phyloP scores from a whole-genome alignment of 2,329 filamentous ascomycete genomes.

The Nemania bipapillata region DNA sequence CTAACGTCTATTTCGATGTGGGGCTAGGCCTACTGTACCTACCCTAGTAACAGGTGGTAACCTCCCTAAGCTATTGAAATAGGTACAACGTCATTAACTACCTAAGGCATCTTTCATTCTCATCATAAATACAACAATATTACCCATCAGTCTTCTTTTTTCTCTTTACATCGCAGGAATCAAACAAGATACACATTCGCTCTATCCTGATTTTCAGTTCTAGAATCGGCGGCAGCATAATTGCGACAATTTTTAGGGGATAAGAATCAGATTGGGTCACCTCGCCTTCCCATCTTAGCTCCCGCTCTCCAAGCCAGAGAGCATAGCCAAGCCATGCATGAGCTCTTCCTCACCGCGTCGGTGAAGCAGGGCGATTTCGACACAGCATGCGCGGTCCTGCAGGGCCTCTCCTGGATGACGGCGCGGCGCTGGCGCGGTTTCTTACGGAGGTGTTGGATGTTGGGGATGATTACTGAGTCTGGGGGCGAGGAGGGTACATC shows the following conservation, averaged over 20 bases:
- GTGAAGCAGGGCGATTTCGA: constrained; percentile 63
- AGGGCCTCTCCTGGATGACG: constrained; percentile 67
- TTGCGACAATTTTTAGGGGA: background rate
- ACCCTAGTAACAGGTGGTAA: too few species aligned
- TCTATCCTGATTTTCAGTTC: too few species aligned
- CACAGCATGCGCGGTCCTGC: constrained; percentile 63
- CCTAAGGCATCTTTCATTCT: too few species aligned
- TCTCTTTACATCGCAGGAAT: too few species aligned
- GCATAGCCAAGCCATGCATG: constrained; percentile 60
- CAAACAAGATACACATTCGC: too few species aligned
- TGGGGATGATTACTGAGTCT: too few species aligned
- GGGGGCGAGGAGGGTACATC: too few species aligned
- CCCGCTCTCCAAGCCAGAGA: background rate
- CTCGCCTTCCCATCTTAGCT: background rate
- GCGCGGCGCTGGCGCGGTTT: too few species aligned
- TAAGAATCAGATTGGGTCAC: background rate
- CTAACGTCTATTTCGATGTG: constrained; percentile 5
- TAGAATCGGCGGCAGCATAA: too few species aligned
- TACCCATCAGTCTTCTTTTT: background rate
- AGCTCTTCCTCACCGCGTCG: constrained; percentile 67
- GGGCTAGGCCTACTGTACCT: constrained; percentile 5
- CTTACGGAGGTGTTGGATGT: too few species aligned
- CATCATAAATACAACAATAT: background rate
- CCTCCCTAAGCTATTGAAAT: too few species aligned
- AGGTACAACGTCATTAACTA: too few species aligned